Evolutionary conservation across 2,329 filamentous ascomycete genomes (phyloP).

Genomic region (Laburnicola sp.): DNA sequence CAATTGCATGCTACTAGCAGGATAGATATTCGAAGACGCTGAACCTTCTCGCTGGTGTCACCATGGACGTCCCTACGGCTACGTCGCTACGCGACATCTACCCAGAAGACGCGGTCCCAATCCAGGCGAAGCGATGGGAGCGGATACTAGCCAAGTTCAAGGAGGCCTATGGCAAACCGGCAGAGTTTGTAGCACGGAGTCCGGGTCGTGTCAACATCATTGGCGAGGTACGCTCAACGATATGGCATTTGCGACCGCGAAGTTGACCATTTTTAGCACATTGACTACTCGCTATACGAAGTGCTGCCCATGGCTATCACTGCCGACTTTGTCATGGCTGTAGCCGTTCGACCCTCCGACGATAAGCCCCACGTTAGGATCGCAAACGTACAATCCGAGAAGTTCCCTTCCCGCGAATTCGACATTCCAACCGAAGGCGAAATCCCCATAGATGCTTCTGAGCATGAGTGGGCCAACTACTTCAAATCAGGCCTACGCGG

Average conservation of each 20-base stretch:
- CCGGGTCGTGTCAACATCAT: slow-evolving; percentile 97
- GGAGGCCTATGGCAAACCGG: slow-evolving; percentile 66
- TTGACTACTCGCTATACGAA: slow-evolving; percentile 96
- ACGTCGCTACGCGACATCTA: slow-evolving; percentile 81
- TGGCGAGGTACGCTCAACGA: slow-evolving; percentile 63
- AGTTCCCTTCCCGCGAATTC: slow-evolving; percentile 77
- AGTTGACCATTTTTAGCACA: slow-evolving; percentile 62
- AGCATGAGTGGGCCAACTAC: slow-evolving; percentile 97
- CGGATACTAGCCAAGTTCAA: slow-evolving; percentile 72
- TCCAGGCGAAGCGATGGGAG: slow-evolving; percentile 76
- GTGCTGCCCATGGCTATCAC: slow-evolving; percentile 95
- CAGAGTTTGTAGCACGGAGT: slow-evolving; percentile 84
- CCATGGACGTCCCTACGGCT: slow-evolving; percentile 69
- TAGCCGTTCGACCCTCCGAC: slow-evolving; percentile 60
- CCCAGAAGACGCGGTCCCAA: slow-evolving; percentile 68
- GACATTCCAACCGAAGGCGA: slow-evolving; percentile 63
- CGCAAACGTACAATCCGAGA: slow-evolving; percentile 74
- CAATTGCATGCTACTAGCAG: not conserved
- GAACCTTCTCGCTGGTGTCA: slow-evolving; percentile 7
- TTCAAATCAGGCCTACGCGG: slow-evolving; percentile 90
- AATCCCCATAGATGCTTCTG: slow-evolving; percentile 74
- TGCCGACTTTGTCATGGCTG: slow-evolving; percentile 85
- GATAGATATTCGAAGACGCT: not conserved
- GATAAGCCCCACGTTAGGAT: slow-evolving; percentile 69
- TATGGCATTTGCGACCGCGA: not conserved